Percentiles rank a stretch among this genome's conserved stretches.
Conservation (phyloP, 169 alveolate species). For the Cryptosporidium bovis region DNA sequence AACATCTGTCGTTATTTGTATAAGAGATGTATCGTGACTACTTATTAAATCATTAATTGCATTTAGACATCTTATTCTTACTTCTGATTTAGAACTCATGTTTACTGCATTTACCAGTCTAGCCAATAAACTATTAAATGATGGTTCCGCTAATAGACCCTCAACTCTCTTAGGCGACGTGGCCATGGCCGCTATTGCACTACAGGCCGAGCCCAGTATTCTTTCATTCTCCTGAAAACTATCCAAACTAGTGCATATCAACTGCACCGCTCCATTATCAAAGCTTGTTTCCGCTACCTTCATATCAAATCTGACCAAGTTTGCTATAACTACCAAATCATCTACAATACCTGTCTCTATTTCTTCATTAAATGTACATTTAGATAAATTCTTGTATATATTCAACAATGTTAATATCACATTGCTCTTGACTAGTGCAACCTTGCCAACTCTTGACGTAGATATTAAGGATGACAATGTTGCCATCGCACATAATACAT, state of each 20-base stretch:
- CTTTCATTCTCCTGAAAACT: constrained; percentile 83
- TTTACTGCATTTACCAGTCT: constrained; percentile 79
- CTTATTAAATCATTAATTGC: constrained; percentile 69
- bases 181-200: constrained; percentile 90
- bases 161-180: constrained; percentile 87
- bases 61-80: constrained; percentile 44
- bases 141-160: constrained; percentile 84
- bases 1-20: constrained; percentile 54
- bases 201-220: constrained; percentile 87
- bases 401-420: constrained; percentile 23
- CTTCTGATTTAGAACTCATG: constrained; percentile 74
- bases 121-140: constrained; percentile 82
- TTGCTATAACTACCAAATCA: constrained; percentile 79
- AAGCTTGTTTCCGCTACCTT: constrained; percentile 86
- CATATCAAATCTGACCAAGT: constrained; percentile 85
- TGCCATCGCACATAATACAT: constrained; percentile 22
- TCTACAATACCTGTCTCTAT: constrained; percentile 71
- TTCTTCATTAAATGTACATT: constrained; percentile 48
- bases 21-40: constrained; percentile 65
- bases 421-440: constrained; percentile 51
- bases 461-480: constrained; percentile 35
- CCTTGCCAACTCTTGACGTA: constrained; percentile 50
- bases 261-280: constrained; percentile 83
- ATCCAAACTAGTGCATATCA: constrained; percentile 86
- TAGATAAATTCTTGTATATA: constrained; percentile 34